phyloP scores from a whole-genome alignment of 768 basidiomycete species.

The Podaxis mareebaensis region DNA sequence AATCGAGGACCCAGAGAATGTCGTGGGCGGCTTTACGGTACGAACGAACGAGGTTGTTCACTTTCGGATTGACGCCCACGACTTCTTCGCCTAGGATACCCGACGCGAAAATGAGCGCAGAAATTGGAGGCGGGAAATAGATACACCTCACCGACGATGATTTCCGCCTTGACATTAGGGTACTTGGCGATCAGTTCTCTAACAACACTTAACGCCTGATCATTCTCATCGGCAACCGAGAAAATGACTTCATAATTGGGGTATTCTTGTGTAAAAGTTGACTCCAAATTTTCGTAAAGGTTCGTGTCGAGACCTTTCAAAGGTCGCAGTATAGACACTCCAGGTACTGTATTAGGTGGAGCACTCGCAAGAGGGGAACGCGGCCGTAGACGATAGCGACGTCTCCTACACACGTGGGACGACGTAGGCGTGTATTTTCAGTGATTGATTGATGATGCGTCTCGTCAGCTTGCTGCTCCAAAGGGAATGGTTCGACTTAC shows the following conservation, averaged over 20 bases:
- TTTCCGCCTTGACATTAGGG: slow-evolving; percentile 66
- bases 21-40: slow-evolving; percentile 83
- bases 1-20: slow-evolving; percentile 96
- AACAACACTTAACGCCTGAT: slow-evolving; percentile 87
- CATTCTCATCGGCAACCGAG: slow-evolving; percentile 84
- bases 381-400: slow-evolving; percentile 69
- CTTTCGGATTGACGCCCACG: slow-evolving; percentile 94
- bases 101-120: slow-evolving; percentile 7
- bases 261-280: slow-evolving; percentile 90
- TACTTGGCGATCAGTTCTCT: slow-evolving; percentile 77
- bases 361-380: slow-evolving; percentile 60
- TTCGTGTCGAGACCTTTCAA: slow-evolving; percentile 95
- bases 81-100: slow-evolving; percentile 64
- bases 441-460: neutral
- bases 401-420: slow-evolving; percentile 49
- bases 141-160: slow-evolving; percentile 69
- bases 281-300: slow-evolving; percentile 94
- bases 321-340: slow-evolving; percentile 92
- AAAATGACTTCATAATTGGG: slow-evolving; percentile 90
- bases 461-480: neutral
- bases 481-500: slow-evolving; percentile 44
- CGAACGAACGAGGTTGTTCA: slow-evolving; percentile 91
- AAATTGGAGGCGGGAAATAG: neutral
- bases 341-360: slow-evolving; percentile 56
- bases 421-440: neutral